Evolutionary conservation across 768 basidiomycete genomes (phyloP), one percentile per base, ranked within the genome.

Genomic region (Lentinula guzmanii): DNA sequence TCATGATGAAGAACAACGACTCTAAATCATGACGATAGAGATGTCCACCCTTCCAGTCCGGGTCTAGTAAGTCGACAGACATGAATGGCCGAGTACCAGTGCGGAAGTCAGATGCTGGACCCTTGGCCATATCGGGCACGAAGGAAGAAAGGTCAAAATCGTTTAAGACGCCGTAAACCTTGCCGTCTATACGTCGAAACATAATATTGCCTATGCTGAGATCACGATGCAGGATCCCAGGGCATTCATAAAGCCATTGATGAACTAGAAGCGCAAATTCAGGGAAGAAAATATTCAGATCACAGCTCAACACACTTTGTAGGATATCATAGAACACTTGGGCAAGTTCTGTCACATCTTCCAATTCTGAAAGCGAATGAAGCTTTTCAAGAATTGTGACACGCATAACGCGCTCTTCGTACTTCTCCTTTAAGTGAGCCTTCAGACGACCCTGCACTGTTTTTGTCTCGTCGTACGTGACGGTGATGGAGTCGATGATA

Each of bases 321-420:
- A 53, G 31, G 10, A 53, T 53, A 37, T 53, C 52, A 33, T 34
- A 53, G 10, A 53, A 15, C 13, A 53, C 52, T 21, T 53, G 52
- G 0, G 52, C 52, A 53, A 53, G 0, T 33, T 53, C 52, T 33
- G 3, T 28, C 21, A 24, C 9, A 5, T 33, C 28, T 7, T 21
- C 13, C 56, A 53, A 33, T 34, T 39, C 31, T 28, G 11, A 16
- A 50, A 61, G 28, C 21, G 60, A 52, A 1, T 52, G 16, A 1
- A 53, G 52, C 56, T 28, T 16, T 33, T 59, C 43, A 6, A 11
- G 18, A 52, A 61, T 15, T 0, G 43, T 57, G n/a, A 56, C 37
- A 21, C 53, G 60, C 34, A 39, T 28, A 8, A 61, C 52, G 2
- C 60, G 52, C 18, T 61, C 34, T 35, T 56, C 60, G 60, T 61